A percentile compares a stretch with the other conserved stretches of the same genome.
Conservation (phyloP, 2,329 filamentous ascomycete genomes). For the Meredithiella fracta region DNA sequence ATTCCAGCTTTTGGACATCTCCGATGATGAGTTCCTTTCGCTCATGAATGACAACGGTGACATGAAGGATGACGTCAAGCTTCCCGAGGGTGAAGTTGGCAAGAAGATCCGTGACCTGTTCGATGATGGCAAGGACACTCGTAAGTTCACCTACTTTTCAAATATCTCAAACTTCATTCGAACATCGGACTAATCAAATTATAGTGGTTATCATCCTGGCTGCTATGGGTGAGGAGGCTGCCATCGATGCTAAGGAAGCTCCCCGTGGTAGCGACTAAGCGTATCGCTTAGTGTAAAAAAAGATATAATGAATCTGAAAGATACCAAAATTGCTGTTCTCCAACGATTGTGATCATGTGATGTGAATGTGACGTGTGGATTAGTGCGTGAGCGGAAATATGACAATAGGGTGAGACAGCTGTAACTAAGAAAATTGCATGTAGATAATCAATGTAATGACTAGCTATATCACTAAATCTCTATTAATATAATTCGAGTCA, state of each 20-base stretch:
- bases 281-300: constrained; percentile 13
- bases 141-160: constrained; percentile 40
- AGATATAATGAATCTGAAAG: constrained; percentile 15
- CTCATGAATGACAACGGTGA: constrained; percentile 67
- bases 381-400: no score
- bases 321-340: constrained; percentile 1
- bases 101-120: constrained; percentile 74
- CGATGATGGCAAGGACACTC: constrained; percentile 80
- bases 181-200: neutral
- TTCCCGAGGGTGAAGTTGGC: constrained; percentile 79
- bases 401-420: no score
- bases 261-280: constrained; percentile 26
- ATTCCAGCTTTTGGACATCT: constrained; percentile 86
- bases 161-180: neutral
- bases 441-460: no score
- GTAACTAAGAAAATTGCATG: no score
- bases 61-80: constrained; percentile 87
- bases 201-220: constrained; percentile 64
- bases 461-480: no score
- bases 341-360: neutral
- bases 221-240: constrained; percentile 88
- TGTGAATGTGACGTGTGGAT: neutral
- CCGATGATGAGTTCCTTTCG: constrained; percentile 85
- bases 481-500: no score
- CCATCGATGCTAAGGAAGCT: constrained; percentile 89